phyloP scores from a whole-genome alignment of 2,329 filamentous ascomycete genomes.

The Botrytis deweyae region DNA sequence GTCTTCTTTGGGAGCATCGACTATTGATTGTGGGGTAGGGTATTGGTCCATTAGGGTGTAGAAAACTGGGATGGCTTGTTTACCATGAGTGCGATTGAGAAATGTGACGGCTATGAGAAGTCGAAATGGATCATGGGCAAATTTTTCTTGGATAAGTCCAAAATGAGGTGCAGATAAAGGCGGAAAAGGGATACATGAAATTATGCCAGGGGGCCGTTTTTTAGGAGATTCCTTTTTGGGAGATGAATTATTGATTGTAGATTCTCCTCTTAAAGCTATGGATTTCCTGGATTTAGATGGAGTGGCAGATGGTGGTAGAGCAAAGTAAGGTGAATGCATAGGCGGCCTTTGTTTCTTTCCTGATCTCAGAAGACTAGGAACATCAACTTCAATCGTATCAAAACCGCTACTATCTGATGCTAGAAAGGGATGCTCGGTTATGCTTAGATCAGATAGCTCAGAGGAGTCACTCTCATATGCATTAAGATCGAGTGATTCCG shows the following conservation, averaged over 20 bases:
- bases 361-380: constrained; percentile 15
- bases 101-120: constrained; percentile 82
- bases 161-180: constrained; percentile 62
- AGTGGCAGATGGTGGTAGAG: constrained; percentile 23
- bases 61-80: constrained; percentile 72
- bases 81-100: constrained; percentile 76
- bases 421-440: constrained; percentile 25
- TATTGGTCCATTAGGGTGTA: constrained; percentile 66
- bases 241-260: not conserved
- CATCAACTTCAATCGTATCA: constrained; percentile 24
- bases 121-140: constrained; percentile 73
- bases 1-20: constrained; percentile 53
- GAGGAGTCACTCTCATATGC: constrained; percentile 14
- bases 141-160: constrained; percentile 80
- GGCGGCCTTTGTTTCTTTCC: constrained; percentile 30
- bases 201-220: constrained; percentile 32
- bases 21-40: constrained; percentile 64
- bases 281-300: constrained; percentile 5
- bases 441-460: constrained; percentile 25
- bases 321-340: constrained; percentile 39
- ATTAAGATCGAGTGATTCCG: not conserved
- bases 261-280: not conserved
- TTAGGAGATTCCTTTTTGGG: constrained; percentile 18
- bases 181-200: constrained; percentile 65
- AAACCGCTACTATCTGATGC: constrained; percentile 26